Evolutionary conservation across 257 asterid genomes (phyloP), one percentile per base, ranked within the genome.

Genomic region (Asclepias syriaca): DNA sequence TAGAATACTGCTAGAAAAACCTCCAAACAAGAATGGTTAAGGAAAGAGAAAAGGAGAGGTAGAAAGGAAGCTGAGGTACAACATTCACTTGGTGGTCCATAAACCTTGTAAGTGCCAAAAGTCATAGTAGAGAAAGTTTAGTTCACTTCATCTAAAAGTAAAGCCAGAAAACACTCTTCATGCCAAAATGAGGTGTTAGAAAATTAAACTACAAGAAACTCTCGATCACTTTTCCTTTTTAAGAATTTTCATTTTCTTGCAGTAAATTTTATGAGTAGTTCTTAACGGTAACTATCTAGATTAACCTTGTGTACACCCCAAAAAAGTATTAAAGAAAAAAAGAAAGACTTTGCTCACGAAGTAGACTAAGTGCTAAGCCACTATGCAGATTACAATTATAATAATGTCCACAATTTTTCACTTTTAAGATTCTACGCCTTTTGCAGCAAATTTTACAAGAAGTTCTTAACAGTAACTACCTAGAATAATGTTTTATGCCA

Each of bases 21-120:
- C 45, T n/a, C 0, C 27, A 58, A 61, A 46, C 27, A 51, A 29
- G 48, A 50, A 55, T 14, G 32, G 18, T 43, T 21, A 68, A 72
- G 18, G 61, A 67, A 13, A 67, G 32, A 56, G 69, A 6, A 53
- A 24, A 70, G 67, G 66, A 24, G 51, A 67, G 66, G 54, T 34
- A 54, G 68, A 37, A 61, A 66, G 71, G 64, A n/a, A 73, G 68
- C 22, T 45, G 40, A 24, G 66, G 77, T 37, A 53, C 50, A 46
- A 34, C 66, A 48, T 51, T 54, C 69, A 77, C 74, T 72, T 66
- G 16, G 63, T 56, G 46, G 70, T 22, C 34, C 46, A 66, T 71
- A 72, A 56, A 58, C 40, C 9, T 29, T n/a, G 29, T 39, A 45
- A 56, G 22, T 15, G 59, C 32, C 34, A 71, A 32, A 66, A 54